phyloP scores from a whole-genome alignment of 208 protist genomes.

The Acanthamoeba lenticulata region DNA sequence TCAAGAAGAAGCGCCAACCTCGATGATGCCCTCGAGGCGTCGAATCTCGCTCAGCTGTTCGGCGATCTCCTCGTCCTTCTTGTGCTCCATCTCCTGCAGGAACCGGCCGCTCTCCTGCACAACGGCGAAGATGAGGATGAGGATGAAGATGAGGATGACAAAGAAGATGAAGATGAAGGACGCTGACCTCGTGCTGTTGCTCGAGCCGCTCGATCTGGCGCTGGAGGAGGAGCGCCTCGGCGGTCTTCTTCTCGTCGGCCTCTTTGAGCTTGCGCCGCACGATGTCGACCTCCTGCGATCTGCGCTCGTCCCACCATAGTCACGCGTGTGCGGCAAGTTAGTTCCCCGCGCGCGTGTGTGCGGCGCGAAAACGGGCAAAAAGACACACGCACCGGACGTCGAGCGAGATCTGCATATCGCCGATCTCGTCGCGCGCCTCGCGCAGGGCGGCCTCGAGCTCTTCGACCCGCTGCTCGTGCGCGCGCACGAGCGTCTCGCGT shows the following conservation, averaged over 20 bases:
- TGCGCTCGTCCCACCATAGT: background rate
- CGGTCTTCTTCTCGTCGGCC: constrained; percentile 3
- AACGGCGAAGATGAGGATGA: background rate
- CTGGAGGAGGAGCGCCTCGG: background rate
- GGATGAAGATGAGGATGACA: background rate
- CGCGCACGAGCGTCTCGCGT: background rate
- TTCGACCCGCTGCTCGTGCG: background rate
- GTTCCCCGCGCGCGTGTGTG: background rate
- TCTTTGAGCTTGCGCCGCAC: constrained; percentile 43
- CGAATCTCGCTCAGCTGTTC: constrained; percentile 17
- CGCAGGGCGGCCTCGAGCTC: background rate
- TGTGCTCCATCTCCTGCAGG: constrained; percentile 44
- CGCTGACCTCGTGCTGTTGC: background rate
- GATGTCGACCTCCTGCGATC: constrained; percentile 39
- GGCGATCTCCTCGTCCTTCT: constrained; percentile 45
- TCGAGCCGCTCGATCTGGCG: background rate
- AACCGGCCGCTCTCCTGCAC: background rate
- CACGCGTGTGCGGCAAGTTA: background rate
- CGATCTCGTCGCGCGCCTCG: background rate
- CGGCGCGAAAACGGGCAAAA: background rate
- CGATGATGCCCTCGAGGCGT: constrained; percentile 37
- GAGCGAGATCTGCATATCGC: constrained; percentile 49
- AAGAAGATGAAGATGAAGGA: background rate
- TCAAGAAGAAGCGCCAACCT: background rate
- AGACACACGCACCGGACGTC: background rate